Evolutionary conservation across 1,139 yeast genomes (phyloP).

Genomic region (Yamadazyma buinensis): DNA sequence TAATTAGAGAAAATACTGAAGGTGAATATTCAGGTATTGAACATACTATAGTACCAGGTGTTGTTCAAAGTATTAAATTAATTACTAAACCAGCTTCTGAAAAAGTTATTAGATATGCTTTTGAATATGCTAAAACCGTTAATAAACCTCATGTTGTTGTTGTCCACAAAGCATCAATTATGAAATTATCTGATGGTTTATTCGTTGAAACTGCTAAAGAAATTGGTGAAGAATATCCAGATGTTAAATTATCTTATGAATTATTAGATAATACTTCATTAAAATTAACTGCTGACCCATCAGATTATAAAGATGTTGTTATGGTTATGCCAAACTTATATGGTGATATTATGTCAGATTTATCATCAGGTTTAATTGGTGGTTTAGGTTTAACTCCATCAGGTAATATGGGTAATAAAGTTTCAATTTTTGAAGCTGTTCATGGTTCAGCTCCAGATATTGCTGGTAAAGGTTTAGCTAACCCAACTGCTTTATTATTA

Average conservation of each 20-base stretch:
- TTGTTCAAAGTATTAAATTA: constrained; percentile 94
- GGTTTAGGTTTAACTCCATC: constrained; percentile 98
- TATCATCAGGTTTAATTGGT: constrained; percentile 96
- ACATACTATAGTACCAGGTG: constrained; percentile 97
- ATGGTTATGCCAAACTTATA: constrained; percentile 99
- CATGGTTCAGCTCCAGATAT: constrained; percentile 98
- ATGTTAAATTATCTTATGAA: constrained; percentile 76
- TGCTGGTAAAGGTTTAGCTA: constrained; percentile 96
- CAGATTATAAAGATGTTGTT: constrained; percentile 73
- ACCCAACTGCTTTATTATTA: constrained; percentile 95
- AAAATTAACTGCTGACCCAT: constrained; percentile 85
- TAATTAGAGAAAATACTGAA: constrained; percentile 98
- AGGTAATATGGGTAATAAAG: constrained; percentile 98
- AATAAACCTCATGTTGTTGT: constrained; percentile 88
- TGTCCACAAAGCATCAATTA: constrained; percentile 97
- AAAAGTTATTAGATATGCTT: constrained; percentile 94
- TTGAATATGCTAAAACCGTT: constrained; percentile 89
- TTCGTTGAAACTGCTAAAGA: constrained; percentile 91
- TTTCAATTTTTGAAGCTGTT: constrained; percentile 97
- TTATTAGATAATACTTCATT: constrained; percentile 94
- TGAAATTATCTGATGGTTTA: constrained; percentile 97
- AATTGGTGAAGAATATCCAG: constrained; percentile 89
- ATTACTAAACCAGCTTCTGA: constrained; percentile 96
- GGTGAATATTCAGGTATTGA: constrained; percentile 99
- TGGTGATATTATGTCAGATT: constrained; percentile 97